Evolutionary conservation across 1,139 yeast genomes (phyloP).

Genomic region (Blastobotrys malaysiensis): DNA sequence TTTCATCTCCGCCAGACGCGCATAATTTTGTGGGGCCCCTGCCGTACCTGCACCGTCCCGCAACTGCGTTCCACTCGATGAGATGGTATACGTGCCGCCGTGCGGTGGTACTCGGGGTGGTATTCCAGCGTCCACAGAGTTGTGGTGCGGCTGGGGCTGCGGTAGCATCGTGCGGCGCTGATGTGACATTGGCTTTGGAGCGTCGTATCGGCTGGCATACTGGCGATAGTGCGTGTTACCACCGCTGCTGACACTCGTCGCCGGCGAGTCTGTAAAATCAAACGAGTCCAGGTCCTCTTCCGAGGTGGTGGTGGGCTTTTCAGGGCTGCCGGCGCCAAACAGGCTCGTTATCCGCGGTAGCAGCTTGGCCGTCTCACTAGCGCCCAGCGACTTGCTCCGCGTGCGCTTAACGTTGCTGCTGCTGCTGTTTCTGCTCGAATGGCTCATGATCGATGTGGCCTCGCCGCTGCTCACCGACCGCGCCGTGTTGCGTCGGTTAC

Average conservation of each 20-base stretch:
- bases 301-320: not conserved
- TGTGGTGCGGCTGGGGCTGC: slow-evolving; percentile 3
- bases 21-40: not conserved
- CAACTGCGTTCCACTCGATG: slow-evolving; percentile 2
- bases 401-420: not conserved
- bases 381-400: not conserved
- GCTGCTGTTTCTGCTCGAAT: not conserved
- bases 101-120: slow-evolving; percentile 29
- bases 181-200: not conserved
- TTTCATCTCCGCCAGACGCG: slow-evolving; percentile 2
- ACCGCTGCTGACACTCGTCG: slow-evolving; percentile 7
- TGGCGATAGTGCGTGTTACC: slow-evolving; percentile 3
- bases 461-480: not conserved
- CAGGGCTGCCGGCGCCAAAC: not conserved
- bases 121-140: slow-evolving; percentile 24
- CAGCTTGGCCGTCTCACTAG: not conserved
- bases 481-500: not conserved
- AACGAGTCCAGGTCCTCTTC: not conserved
- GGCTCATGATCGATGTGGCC: too few species aligned
- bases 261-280: not conserved
- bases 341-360: not conserved
- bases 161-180: slow-evolving; percentile 1
- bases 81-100: slow-evolving; percentile 13
- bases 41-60: not conserved
- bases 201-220: not conserved